These are phyloP conservation scores for Rhynchosporium secalis DNA, from an alignment of 2,329 filamentous ascomycete species.

Conservation along the genomic window DNA sequence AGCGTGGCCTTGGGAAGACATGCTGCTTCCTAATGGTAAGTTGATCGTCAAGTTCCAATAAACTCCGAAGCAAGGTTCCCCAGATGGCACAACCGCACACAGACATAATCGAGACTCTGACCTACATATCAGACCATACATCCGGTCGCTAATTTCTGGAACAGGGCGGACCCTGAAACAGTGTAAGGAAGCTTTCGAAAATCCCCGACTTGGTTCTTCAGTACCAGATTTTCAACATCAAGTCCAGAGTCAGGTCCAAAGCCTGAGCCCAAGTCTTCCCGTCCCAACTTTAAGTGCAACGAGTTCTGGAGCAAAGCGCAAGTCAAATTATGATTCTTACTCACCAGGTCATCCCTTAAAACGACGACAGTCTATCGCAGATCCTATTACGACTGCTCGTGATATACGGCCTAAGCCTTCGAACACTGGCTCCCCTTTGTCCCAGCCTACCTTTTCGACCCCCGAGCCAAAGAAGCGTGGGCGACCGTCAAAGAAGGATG, in stretches of 20 bases:
- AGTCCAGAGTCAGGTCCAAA: conserved; percentile 1
- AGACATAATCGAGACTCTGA: conserved; percentile 22
- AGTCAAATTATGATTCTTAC: conserved; percentile 28
- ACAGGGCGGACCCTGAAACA: conserved; percentile 36
- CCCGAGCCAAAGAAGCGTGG: conserved; percentile 35
- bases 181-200: conserved; percentile 36
- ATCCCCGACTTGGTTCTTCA: conserved; percentile 20
- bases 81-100: conserved; percentile 25
- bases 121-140: conserved; percentile 21
- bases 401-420: conserved; percentile 36
- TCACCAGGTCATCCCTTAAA: conserved; percentile 27
- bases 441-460: conserved; percentile 24
- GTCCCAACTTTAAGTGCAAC: conserved; percentile 1
- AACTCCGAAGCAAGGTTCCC: conserved; percentile 25
- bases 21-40: conserved; percentile 51
- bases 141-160: conserved; percentile 18
- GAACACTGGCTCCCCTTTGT: conserved; percentile 30
- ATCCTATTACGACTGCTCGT: conserved; percentile 23
- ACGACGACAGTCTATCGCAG: conserved; percentile 31
- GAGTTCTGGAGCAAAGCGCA: conserved; percentile 32
- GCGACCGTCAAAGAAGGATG: conserved; percentile 38
- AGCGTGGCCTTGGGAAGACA: conserved; percentile 46
- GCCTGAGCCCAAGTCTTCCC: conserved; percentile 11
- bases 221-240: not conserved
- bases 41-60: conserved; percentile 23